Conservation (phyloP, 495 filamentous ascomycete genomes). For the Neurospora pannonica region DNA sequence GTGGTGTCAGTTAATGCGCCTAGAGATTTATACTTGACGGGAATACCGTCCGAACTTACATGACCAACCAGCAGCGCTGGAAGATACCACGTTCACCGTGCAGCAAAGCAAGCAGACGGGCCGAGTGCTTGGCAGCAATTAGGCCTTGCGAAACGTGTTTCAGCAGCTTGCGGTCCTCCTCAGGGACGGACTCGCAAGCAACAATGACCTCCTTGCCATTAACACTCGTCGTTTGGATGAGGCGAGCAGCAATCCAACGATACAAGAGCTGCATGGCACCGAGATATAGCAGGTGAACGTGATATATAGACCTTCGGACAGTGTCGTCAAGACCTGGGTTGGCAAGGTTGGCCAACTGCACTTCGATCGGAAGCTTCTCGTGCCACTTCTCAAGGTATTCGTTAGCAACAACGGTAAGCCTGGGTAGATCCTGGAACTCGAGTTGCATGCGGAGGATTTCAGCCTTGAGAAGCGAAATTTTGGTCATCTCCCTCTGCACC, state of each 20-base stretch:
- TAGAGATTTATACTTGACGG: neutral
- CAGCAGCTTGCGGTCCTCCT: slow-evolving; percentile 1
- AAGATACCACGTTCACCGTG: slow-evolving; percentile 18
- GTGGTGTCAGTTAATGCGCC: neutral
- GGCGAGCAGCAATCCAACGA: slow-evolving; percentile 18
- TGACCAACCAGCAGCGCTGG: slow-evolving; percentile 25
- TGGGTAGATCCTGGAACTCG: slow-evolving; percentile 12
- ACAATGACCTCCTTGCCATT: neutral
- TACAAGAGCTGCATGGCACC: slow-evolving; percentile 26
- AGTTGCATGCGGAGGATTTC: slow-evolving; percentile 21
- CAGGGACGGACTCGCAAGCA: neutral
- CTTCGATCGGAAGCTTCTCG: neutral
- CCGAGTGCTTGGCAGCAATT: slow-evolving; percentile 16
- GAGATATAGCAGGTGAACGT: slow-evolving; percentile 24
- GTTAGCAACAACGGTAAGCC: slow-evolving; percentile 3
- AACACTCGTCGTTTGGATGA: slow-evolving; percentile 3
- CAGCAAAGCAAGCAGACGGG: slow-evolving; percentile 17
- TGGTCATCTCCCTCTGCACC: slow-evolving; percentile 23
- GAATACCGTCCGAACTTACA: slow-evolving; percentile 7
- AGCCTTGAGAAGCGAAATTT: slow-evolving; percentile 21
- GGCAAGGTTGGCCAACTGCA: slow-evolving; percentile 11
- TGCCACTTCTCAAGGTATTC: slow-evolving; percentile 11
- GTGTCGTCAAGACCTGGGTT: slow-evolving; percentile 1
- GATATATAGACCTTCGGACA: slow-evolving; percentile 19
- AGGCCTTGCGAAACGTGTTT: slow-evolving; percentile 11